Evolutionary conservation across 1,284 basidiomycete genomes (phyloP), one percentile per base, ranked within the genome.

Genomic region (Cutaneotrichosporon dermatis): DNA sequence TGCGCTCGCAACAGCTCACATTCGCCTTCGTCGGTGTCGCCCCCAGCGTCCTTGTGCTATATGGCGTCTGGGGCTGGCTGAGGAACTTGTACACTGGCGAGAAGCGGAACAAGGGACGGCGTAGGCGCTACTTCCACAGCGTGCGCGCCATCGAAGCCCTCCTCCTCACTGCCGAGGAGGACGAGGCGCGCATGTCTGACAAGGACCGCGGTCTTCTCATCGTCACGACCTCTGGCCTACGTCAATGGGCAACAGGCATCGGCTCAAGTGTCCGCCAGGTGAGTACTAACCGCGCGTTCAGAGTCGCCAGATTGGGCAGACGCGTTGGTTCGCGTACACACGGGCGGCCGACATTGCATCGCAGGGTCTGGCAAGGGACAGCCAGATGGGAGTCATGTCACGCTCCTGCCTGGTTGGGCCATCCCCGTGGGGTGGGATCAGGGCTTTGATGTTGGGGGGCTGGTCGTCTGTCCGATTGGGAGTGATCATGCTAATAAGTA

Each of bases 1-100:
- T 99, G 63, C 90, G 88, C 69, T 93, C 90, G 2, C 95, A 99
- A 77, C 92, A 97, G 75, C 82, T 99, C 37, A 96, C 96, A 1
- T 98, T 99, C 69, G 95, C 90, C 1, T 97, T 97, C 65, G 93
- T 98, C 59, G 95, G 95, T 66, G 88, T 99, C 11, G 94, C 95
- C 0, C 94, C 94, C 1, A 88, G 90, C 0, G 79, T 98, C 15
- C 85, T 87, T 1, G 81, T 98, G 45, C 83, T 94, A 4, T 94
- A 94, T 68, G 81, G 87, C 1, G 65, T 84, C 7, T 81, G 82
- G 9, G 83, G 83, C 5, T 86, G 83, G 74, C 43, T 87, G 9
- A 72, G 80, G 3, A 71, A 79, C 4, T 60, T 85, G 11, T 85
- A 82, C 82, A 73, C 70, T 39, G 75, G 78, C 43, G 75, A 79